Evolutionary conservation across 2,329 filamentous ascomycete species (phyloP).

Genomic region (Aspergillus latus): DNA sequence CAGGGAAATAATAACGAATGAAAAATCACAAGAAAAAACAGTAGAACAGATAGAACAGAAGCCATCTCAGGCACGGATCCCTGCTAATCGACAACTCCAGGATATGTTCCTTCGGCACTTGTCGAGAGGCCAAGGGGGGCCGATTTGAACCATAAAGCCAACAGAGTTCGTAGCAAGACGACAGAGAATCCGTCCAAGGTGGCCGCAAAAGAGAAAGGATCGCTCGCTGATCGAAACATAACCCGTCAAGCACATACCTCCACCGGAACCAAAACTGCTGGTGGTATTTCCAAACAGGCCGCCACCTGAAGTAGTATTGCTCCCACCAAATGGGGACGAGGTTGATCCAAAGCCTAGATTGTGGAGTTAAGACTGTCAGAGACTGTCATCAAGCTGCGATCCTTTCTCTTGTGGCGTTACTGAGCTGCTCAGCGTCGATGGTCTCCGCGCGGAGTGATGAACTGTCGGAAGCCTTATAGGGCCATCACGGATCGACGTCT

Average conservation of each 20-base stretch:
- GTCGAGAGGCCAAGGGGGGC: not conserved
- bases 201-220: slow-evolving; percentile 22
- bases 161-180: not conserved
- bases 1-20: not conserved
- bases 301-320: slow-evolving; percentile 30
- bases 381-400: slow-evolving; percentile 35
- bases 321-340: slow-evolving; percentile 39
- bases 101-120: not conserved
- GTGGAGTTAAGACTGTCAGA: slow-evolving; percentile 41
- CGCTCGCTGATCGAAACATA: slow-evolving; percentile 25
- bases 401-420: slow-evolving; percentile 32
- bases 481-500: slow-evolving; percentile 32
- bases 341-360: slow-evolving; percentile 44
- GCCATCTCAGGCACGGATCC: slow-evolving; percentile 10
- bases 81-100: not conserved
- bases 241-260: slow-evolving; percentile 40
- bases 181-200: slow-evolving; percentile 12
- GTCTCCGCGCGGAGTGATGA: slow-evolving; percentile 21
- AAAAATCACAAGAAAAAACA: slow-evolving; percentile 9
- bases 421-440: slow-evolving; percentile 29
- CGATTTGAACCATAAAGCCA: not conserved
- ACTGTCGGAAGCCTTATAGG: slow-evolving; percentile 25
- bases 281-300: slow-evolving; percentile 38
- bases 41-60: slow-evolving; percentile 5
- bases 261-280: slow-evolving; percentile 43